Conservation (phyloP, 371 early-diverging fungal species). For the Vittaforma corneae region DNA sequence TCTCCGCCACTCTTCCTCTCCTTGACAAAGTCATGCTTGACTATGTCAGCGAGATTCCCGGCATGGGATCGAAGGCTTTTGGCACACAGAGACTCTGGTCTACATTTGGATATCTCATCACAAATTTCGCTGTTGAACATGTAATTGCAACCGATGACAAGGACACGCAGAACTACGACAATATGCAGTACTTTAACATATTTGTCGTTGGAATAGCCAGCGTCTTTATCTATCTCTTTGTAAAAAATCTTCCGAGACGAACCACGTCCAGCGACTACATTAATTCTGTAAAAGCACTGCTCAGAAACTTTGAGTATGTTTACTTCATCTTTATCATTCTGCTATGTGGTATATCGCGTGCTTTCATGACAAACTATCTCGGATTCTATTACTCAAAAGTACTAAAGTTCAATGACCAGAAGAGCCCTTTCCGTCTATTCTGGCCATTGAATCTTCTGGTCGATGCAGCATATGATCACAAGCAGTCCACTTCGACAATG, state of each 20-base stretch:
- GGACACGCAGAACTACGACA: constrained; percentile 26
- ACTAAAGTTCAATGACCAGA: constrained; percentile 33
- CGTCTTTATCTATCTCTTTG: constrained; percentile 22
- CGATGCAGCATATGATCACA: constrained; percentile 37
- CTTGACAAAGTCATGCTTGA: constrained; percentile 56
- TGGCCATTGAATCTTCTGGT: constrained; percentile 5
- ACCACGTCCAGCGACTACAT: constrained; percentile 15
- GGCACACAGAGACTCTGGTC: constrained; percentile 58
- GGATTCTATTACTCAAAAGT: constrained; percentile 50
- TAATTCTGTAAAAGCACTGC: constrained; percentile 34
- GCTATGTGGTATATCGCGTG: constrained; percentile 58
- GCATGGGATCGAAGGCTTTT: constrained; percentile 43
- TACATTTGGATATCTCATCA: constrained; percentile 53
- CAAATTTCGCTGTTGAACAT: constrained; percentile 46
- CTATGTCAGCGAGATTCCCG: constrained; percentile 45
- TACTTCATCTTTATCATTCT: constrained; percentile 59
- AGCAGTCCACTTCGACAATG: constrained; percentile 44
- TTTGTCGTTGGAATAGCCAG: constrained; percentile 17
- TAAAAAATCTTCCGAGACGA: constrained; percentile 17
- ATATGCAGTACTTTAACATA: constrained; percentile 37
- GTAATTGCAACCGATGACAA: constrained; percentile 18
- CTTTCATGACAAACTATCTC: constrained; percentile 57
- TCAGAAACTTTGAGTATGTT: constrained; percentile 51
- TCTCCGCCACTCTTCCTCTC: constrained; percentile 36
- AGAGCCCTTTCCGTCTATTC: constrained; percentile 18